A percentile compares a stretch with the other conserved stretches of the same genome.
Evolutionary conservation across 495 filamentous ascomycete genomes (phyloP).

Genomic region (Podospora tetraspora): DNA sequence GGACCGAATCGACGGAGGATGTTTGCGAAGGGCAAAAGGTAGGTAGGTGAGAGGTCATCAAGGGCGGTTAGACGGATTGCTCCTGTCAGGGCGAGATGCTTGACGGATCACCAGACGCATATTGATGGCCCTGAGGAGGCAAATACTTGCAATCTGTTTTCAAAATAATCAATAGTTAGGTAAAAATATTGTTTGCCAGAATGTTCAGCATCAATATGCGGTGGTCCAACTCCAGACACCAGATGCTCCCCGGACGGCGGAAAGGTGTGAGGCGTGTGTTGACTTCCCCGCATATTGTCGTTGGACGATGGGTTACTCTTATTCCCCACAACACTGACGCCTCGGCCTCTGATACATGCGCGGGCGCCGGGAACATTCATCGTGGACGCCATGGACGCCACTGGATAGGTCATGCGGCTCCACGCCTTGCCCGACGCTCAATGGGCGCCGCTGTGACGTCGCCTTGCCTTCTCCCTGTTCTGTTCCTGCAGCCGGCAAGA

Average conservation of each 20-base stretch:
- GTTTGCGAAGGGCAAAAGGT: not conserved
- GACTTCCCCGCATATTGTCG: not conserved
- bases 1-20: conserved; percentile 6
- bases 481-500: conserved; percentile 14
- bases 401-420: not conserved
- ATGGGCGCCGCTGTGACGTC: conserved; percentile 8
- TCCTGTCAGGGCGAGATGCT: not conserved
- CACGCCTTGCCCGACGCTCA: not conserved
- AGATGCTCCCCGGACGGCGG: too few relatives aligned
- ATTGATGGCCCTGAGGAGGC: too few relatives aligned
- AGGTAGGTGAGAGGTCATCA: not conserved
- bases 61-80: not conserved
- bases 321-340: not conserved
- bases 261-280: not conserved
- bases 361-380: not conserved
- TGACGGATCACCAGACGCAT: not conserved
- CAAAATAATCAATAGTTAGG: too few relatives aligned
- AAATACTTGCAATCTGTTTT: too few relatives aligned
- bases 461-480: not conserved
- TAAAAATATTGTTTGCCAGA: too few relatives aligned
- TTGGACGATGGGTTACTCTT: not conserved
- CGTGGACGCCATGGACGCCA: not conserved
- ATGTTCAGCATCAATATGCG: too few relatives aligned
- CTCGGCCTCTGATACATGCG: not conserved
- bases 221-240: too few relatives aligned